Evolutionary conservation across 495 filamentous ascomycete species (phyloP).

Genomic region (Xanthoparmelia taractica): DNA sequence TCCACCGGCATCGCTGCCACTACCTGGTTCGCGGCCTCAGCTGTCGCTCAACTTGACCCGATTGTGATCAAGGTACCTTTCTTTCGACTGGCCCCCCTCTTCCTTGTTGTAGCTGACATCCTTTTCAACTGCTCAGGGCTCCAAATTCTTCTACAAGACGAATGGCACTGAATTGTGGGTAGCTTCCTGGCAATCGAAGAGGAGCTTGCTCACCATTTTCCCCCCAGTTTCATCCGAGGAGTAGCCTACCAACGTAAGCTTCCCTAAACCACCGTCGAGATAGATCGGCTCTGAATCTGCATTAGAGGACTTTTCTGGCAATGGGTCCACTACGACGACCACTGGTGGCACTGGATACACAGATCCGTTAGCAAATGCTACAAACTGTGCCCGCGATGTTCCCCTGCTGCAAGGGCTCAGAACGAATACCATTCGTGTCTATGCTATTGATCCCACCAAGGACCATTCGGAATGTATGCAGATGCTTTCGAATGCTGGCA

Average conservation of each 20-base stretch:
- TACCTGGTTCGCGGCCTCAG: slow-evolving; percentile 41
- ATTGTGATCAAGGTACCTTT: slow-evolving; percentile 60
- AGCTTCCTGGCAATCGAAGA: background rate
- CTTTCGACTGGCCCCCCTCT: slow-evolving; percentile 17
- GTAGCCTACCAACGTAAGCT: slow-evolving; percentile 73
- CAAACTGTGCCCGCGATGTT: slow-evolving; percentile 70
- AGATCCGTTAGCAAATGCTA: slow-evolving; percentile 65
- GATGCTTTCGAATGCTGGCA: slow-evolving; percentile 72
- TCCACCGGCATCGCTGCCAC: slow-evolving; percentile 39
- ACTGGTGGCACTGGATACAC: slow-evolving; percentile 36
- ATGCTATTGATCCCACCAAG: slow-evolving; percentile 72
- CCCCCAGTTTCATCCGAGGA: slow-evolving; percentile 63
- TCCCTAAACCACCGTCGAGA: slow-evolving; percentile 12
- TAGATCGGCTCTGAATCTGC: slow-evolving; percentile 11
- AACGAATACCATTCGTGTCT: slow-evolving; percentile 89
- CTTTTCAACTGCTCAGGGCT: slow-evolving; percentile 41
- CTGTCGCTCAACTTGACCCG: slow-evolving; percentile 53
- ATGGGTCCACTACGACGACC: slow-evolving; percentile 33
- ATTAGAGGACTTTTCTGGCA: slow-evolving; percentile 44
- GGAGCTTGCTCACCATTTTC: slow-evolving; percentile 17
- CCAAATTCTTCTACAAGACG: slow-evolving; percentile 72
- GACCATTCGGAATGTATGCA: slow-evolving; percentile 84
- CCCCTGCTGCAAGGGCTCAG: slow-evolving; percentile 66
- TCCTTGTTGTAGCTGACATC: background rate
- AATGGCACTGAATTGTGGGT: slow-evolving; percentile 73